A percentile compares a stretch with the other conserved stretches of the same genome.
Conservation (phyloP, 2,329 filamentous ascomycete species). For the Amauroascus verrucosus region DNA sequence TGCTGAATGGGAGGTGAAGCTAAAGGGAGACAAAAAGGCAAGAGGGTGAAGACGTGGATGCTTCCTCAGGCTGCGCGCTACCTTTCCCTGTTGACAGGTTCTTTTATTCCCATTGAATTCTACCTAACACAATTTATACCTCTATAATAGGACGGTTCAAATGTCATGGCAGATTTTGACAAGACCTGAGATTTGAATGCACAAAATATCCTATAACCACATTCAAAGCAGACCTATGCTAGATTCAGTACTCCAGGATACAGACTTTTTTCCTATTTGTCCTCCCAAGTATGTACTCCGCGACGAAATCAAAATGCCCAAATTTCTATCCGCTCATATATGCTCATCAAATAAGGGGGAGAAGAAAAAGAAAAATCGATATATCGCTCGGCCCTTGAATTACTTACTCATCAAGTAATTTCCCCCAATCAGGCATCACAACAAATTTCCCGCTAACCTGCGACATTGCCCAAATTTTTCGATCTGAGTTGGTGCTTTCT, state of each 20-base stretch:
- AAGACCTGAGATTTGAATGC: too few species aligned
- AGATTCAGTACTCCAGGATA: not conserved
- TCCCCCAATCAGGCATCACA: constrained; percentile 50
- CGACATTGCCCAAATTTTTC: constrained; percentile 47
- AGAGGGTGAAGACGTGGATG: too few species aligned
- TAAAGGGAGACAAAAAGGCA: too few species aligned
- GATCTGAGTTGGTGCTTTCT: constrained; percentile 27
- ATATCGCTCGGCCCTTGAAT: not conserved
- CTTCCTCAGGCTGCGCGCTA: too few species aligned
- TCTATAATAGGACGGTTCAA: too few species aligned
- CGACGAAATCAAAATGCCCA: not conserved
- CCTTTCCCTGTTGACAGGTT: too few species aligned
- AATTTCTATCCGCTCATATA: not conserved
- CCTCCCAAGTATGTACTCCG: not conserved
- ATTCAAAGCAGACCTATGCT: not conserved
- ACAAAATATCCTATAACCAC: not conserved
- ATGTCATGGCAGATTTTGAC: too few species aligned
- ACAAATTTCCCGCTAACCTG: constrained; percentile 56
- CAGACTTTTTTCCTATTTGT: not conserved
- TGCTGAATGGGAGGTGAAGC: too few species aligned
- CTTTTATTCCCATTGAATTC: too few species aligned
- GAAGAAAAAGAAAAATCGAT: not conserved
- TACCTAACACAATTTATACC: too few species aligned
- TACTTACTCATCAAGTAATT: constrained; percentile 32
- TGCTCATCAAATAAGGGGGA: not conserved